A percentile compares a stretch with the other conserved stretches of the same genome.
Conservation (phyloP, 805 yeast genomes). For the Candida germanica region DNA sequence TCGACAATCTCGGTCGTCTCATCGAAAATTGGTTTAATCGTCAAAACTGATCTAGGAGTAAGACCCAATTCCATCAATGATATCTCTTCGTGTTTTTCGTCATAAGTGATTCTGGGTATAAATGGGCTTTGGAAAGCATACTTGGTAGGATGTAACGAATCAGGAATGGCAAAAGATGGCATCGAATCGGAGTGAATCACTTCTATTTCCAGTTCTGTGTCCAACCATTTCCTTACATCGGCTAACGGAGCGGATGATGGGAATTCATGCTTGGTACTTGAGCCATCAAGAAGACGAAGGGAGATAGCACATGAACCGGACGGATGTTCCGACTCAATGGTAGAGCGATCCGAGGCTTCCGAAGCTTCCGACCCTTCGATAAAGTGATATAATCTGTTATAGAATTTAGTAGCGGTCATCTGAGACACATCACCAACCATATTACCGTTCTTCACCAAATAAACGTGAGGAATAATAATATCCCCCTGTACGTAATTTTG, state of each 20-base stretch:
- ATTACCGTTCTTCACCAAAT: conserved; percentile 2
- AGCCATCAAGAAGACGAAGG: conserved; percentile 69
- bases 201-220: conserved; percentile 27
- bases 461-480: conserved; percentile 1
- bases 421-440: not conserved
- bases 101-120: conserved; percentile 47
- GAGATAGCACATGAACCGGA: conserved; percentile 39
- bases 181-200: conserved; percentile 40
- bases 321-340: too few species aligned
- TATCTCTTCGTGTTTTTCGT: conserved; percentile 50
- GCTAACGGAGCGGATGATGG: conserved; percentile 42
- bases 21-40: conserved; percentile 59
- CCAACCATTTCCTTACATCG: conserved; percentile 62
- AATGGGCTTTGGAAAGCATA: conserved; percentile 37
- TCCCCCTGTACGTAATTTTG: not conserved
- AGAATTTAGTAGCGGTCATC: not conserved
- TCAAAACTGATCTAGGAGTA: conserved; percentile 70
- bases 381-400: not conserved
- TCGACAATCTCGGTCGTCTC: conserved; percentile 13
- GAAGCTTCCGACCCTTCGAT: not conserved
- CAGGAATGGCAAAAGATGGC: conserved; percentile 50
- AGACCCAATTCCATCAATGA: conserved; percentile 55
- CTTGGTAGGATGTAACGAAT: conserved; percentile 55
- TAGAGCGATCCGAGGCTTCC: not conserved
- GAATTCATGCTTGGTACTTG: conserved; percentile 52